These are phyloP conservation scores for Moniliella sp. DNA, from an alignment of 1,284 basidiomycete species.

Conservation along the genomic window DNA sequence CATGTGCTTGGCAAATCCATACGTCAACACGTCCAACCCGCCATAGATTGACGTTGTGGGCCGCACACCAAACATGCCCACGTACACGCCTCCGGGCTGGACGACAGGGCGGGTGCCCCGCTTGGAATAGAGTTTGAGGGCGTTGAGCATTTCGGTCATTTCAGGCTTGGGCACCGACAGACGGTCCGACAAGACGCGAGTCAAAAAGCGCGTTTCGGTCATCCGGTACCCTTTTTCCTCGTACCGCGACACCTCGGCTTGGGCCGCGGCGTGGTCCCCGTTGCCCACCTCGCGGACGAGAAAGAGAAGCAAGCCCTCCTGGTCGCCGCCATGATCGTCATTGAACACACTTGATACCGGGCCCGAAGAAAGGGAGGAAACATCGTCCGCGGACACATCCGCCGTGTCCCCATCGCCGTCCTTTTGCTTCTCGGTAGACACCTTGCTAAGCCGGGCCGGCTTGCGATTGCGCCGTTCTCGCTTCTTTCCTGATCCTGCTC, in stretches of 20 bases:
- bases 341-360: slow-evolving; percentile 16
- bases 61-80: slow-evolving; percentile 38
- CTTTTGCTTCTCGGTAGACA: slow-evolving; percentile 5
- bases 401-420: slow-evolving; percentile 5
- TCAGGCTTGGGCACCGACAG: slow-evolving; percentile 37
- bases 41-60: slow-evolving; percentile 32
- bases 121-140: slow-evolving; percentile 39
- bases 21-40: slow-evolving; percentile 37
- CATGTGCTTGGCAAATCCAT: slow-evolving; percentile 40
- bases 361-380: slow-evolving; percentile 15
- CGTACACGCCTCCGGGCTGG: slow-evolving; percentile 38
- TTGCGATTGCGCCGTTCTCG: slow-evolving; percentile 2
- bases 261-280: slow-evolving; percentile 13
- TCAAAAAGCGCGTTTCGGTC: slow-evolving; percentile 39
- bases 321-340: slow-evolving; percentile 19
- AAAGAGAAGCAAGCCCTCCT: slow-evolving; percentile 39
- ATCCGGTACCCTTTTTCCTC: slow-evolving; percentile 38
- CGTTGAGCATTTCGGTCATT: slow-evolving; percentile 37
- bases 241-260: slow-evolving; percentile 37
- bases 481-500: slow-evolving; percentile 1
- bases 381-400: slow-evolving; percentile 12
- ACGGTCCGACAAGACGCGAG: slow-evolving; percentile 37
- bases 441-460: slow-evolving; percentile 2
- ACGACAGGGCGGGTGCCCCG: slow-evolving; percentile 38
- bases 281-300: slow-evolving; percentile 36